Conservation (phyloP, 1,284 basidiomycete species). For the Sporisorium exsertum region DNA sequence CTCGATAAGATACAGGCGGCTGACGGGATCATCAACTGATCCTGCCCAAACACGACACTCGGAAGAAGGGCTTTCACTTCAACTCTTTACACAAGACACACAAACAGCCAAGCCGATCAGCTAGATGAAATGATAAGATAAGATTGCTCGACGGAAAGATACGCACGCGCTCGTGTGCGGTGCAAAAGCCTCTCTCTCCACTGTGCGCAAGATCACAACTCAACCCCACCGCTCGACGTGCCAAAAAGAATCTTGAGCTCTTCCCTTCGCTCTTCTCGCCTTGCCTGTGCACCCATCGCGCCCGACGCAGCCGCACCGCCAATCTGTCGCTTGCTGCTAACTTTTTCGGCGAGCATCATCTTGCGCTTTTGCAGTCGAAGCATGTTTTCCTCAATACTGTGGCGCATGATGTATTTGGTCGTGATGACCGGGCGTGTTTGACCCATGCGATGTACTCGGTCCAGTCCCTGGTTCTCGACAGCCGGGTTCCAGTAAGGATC, state of each 20-base stretch:
- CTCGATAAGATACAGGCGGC: neutral
- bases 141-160: neutral
- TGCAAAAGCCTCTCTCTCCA: neutral
- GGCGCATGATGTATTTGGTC: constrained; percentile 65
- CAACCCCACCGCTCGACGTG: constrained; percentile 26
- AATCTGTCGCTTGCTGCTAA: constrained; percentile 50
- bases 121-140: neutral
- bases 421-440: constrained; percentile 63
- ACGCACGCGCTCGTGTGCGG: neutral
- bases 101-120: neutral
- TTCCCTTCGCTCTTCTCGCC: constrained; percentile 45
- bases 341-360: constrained; percentile 64
- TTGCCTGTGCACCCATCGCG: constrained; percentile 1
- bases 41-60: neutral
- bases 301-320: constrained; percentile 10
- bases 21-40: constrained; percentile 3
- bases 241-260: constrained; percentile 60
- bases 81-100: neutral
- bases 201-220: constrained; percentile 2
- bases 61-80: neutral
- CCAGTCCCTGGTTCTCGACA: constrained; percentile 75
- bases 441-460: constrained; percentile 66
- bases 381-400: constrained; percentile 69
- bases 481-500: constrained; percentile 98
- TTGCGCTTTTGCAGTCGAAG: constrained; percentile 64